Evolutionary conservation across 805 yeast genomes (phyloP).

Genomic region (Yarrowia hollandica): DNA sequence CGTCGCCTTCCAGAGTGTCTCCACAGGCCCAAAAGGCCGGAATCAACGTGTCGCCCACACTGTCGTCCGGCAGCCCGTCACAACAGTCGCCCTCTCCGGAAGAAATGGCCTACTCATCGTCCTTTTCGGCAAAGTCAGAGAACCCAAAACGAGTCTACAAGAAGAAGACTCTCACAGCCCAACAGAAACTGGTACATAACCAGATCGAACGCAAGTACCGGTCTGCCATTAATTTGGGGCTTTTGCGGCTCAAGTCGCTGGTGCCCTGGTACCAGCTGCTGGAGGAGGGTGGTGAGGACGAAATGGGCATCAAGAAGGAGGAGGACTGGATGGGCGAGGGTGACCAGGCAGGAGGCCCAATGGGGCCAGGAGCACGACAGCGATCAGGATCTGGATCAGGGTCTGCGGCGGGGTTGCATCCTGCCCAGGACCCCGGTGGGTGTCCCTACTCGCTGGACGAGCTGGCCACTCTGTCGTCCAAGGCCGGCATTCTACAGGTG

Average conservation of each 20-base stretch:
- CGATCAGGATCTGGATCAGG: no score
- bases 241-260: not conserved
- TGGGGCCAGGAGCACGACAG: no score
- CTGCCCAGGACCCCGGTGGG: not conserved
- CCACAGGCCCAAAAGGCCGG: not conserved
- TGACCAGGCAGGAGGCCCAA: not conserved
- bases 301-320: not conserved
- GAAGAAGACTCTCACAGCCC: conserved; percentile 20
- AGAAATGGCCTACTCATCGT: conserved; percentile 22
- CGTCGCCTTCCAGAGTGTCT: not conserved
- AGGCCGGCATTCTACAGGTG: conserved; percentile 15
- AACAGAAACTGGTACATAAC: conserved; percentile 11
- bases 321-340: not conserved
- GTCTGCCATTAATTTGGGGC: conserved; percentile 9
- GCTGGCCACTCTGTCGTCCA: not conserved
- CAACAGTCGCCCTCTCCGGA: not conserved
- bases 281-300: not conserved
- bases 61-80: not conserved
- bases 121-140: conserved; percentile 1
- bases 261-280: conserved; percentile 17
- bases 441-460: conserved; percentile 8
- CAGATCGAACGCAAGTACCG: conserved; percentile 17
- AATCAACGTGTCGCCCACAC: not conserved
- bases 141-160: conserved; percentile 18
- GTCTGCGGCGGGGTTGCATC: not conserved